Evolutionary conservation across 2,329 filamentous ascomycete genomes (phyloP).

Genomic region (Neofusicoccum sp.): DNA sequence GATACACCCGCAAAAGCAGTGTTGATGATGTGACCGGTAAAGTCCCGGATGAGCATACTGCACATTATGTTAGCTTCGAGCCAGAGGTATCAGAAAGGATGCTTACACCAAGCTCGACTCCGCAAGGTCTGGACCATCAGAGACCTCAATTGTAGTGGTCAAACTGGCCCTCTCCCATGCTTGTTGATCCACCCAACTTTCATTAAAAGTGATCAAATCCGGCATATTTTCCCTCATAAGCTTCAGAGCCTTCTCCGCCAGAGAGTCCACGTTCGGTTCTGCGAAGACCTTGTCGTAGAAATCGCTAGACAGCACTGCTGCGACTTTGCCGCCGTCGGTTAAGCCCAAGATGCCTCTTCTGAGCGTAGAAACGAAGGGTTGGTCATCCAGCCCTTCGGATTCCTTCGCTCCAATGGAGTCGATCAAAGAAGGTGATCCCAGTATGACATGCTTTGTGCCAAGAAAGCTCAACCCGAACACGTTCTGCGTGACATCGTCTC

Average conservation of each 20-base stretch:
- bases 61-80: slow-evolving; percentile 30
- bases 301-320: slow-evolving; percentile 22
- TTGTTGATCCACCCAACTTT: slow-evolving; percentile 60
- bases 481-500: slow-evolving; percentile 13
- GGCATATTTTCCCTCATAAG: slow-evolving; percentile 48
- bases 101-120: slow-evolving; percentile 49
- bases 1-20: slow-evolving; percentile 54
- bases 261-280: slow-evolving; percentile 46
- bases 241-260: slow-evolving; percentile 38
- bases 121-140: slow-evolving; percentile 43
- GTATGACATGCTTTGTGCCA: slow-evolving; percentile 21
- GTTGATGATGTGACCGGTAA: slow-evolving; percentile 53
- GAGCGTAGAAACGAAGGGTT: slow-evolving; percentile 1
- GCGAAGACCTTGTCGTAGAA: slow-evolving; percentile 46
- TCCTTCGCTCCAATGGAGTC: neutral
- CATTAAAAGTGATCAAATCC: slow-evolving; percentile 59
- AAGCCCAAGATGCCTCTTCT: slow-evolving; percentile 9
- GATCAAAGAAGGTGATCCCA: neutral
- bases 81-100: slow-evolving; percentile 23
- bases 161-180: slow-evolving; percentile 59
- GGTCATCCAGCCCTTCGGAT: neutral
- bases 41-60: slow-evolving; percentile 53
- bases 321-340: neutral
- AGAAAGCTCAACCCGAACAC: slow-evolving; percentile 2
- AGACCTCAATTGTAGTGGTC: slow-evolving; percentile 41